phyloP scores from a whole-genome alignment of 176 grass and related monocot species.

The Olyra latifolia region DNA sequence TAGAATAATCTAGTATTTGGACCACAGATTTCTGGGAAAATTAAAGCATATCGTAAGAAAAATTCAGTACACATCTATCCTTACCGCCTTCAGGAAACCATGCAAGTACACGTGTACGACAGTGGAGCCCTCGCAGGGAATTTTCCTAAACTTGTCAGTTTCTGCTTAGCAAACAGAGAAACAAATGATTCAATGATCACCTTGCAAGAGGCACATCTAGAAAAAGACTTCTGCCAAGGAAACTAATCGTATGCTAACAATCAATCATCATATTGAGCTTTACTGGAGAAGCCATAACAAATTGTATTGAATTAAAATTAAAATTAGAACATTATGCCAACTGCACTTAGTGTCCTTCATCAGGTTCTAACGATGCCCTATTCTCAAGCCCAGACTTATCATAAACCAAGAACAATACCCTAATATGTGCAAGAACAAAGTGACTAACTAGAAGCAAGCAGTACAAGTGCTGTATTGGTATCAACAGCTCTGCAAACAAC shows the following conservation, averaged over 20 bases:
- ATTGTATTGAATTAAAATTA: not conserved
- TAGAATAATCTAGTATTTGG: not conserved
- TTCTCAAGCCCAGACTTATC: conserved; percentile 13
- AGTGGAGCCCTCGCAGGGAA: conserved; percentile 38
- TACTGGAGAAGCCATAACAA: not conserved
- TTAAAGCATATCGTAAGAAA: conserved; percentile 38
- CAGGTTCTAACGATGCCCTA: not conserved
- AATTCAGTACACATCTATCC: conserved; percentile 32
- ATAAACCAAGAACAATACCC: conserved; percentile 13
- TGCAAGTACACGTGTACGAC: conserved; percentile 38
- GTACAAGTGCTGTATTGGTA: not conserved
- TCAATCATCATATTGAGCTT: not conserved
- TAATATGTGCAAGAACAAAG: not conserved
- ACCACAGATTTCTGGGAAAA: conserved; percentile 1
- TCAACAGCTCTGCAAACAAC: conserved; percentile 16
- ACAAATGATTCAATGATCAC: conserved; percentile 47
- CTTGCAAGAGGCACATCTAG: conserved; percentile 10
- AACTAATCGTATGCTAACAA: conserved; percentile 21
- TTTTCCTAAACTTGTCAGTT: conserved; percentile 64
- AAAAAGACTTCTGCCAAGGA: conserved; percentile 26
- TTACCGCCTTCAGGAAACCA: conserved; percentile 57
- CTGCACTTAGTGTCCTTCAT: not conserved
- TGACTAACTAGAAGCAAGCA: not conserved
- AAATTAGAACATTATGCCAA: not conserved
- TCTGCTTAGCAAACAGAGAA: conserved; percentile 75